Evolutionary conservation across 495 filamentous ascomycete genomes (phyloP), one percentile per base, ranked within the genome.

Genomic region (Oidiodendron maius): DNA sequence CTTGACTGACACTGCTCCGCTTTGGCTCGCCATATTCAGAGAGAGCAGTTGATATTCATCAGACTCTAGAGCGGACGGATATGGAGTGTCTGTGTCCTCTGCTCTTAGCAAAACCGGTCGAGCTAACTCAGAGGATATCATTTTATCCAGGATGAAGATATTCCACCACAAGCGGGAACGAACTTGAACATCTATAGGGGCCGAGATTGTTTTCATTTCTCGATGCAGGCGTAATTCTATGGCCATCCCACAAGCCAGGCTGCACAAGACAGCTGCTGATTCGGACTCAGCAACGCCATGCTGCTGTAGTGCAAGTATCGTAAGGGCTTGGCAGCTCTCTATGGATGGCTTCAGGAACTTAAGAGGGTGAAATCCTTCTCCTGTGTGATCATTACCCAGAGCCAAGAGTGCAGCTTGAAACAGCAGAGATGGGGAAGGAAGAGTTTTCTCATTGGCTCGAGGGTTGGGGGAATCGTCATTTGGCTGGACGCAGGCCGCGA

Each of bases 101-200:
- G 32, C 30, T 34, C 57, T 41, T 17, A 59, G 21, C 4, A 59
- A 5, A 3, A 56, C 25, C 2, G 57, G 57, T 16, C 52, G 28
- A 20, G 52, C 52, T 37, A 47, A 49, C 22, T 59, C 57, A 15
- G 20, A 44, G 11, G 52, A 43, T 18, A 59, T 36, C 57, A 59
- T 59, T 37, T 59, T 59, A 23, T 59, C 57, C 0, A 59, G 41
- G 16, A 59, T 42, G 21, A 52, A 59, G 11, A 59, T 9, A 34
- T 55, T 59, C 57, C 57, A 59, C 57, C 57, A 59, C n/a, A 59
- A 49, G 2, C 57, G 44, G 20, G 52, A 56, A 28, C 46, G 44
- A 13, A 56, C 40, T 40, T 59, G 44, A 9, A 22, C 17, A 23
- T 59, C 36, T n/a, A 52, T 45, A 13, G 48, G 36, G 38, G 52